A percentile compares a stretch with the other conserved stretches of the same genome.
These are phyloP conservation scores for Taphrina confusa DNA, from an alignment of 1,139 yeast species.

Conservation along the genomic window DNA sequence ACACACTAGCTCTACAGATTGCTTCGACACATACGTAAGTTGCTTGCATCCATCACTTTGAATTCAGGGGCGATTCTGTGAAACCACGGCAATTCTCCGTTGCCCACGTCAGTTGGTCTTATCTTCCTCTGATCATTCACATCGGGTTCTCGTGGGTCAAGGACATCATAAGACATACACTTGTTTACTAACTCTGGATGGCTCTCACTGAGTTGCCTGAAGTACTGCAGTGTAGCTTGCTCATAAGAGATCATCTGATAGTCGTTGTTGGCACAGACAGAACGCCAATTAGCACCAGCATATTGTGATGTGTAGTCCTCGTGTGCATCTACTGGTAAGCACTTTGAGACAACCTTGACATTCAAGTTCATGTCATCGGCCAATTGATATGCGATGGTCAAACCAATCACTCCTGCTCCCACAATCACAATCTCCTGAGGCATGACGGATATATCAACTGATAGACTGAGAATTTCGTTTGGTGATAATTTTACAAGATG, in stretches of 20 bases:
- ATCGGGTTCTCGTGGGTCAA: slow-evolving; percentile 32
- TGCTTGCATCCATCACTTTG: slow-evolving; percentile 39
- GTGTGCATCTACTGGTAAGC: slow-evolving; percentile 72
- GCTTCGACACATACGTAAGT: slow-evolving; percentile 46
- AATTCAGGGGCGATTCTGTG: slow-evolving; percentile 29
- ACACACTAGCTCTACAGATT: too few relatives aligned
- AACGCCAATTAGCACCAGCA: slow-evolving; percentile 61
- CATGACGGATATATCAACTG: background rate
- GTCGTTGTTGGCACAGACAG: slow-evolving; percentile 39
- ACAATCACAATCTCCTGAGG: slow-evolving; percentile 6
- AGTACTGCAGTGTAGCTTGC: slow-evolving; percentile 12
- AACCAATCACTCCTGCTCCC: slow-evolving; percentile 69
- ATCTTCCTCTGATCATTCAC: slow-evolving; percentile 20
- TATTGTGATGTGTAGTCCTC: slow-evolving; percentile 73
- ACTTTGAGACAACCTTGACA: slow-evolving; percentile 63
- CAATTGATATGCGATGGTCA: slow-evolving; percentile 60
- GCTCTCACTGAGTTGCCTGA: slow-evolving; percentile 1
- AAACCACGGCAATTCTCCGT: slow-evolving; percentile 32
- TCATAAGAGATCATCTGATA: slow-evolving; percentile 13
- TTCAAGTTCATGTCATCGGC: slow-evolving; percentile 52
- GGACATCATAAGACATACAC: slow-evolving; percentile 27
- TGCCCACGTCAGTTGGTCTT: slow-evolving; percentile 12
- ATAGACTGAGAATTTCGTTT: too few relatives aligned
- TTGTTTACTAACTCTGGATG: slow-evolving; percentile 25
- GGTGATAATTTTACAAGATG: too few relatives aligned